phyloP scores from a whole-genome alignment of 495 filamentous ascomycete species.

The Letharia columbiana region DNA sequence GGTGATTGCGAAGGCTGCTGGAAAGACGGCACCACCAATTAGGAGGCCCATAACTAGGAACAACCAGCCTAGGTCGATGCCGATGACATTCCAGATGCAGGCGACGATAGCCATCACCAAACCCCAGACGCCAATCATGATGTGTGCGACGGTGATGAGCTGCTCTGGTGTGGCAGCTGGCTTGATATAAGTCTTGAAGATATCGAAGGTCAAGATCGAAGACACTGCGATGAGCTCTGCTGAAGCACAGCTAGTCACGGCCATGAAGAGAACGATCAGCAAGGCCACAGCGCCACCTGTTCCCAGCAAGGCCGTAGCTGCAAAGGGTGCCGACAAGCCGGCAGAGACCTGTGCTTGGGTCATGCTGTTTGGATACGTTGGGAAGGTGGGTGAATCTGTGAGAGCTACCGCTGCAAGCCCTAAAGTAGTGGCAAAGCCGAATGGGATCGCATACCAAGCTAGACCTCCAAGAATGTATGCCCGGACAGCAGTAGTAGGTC shows the following conservation, averaged over 20 bases:
- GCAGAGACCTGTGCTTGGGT: slow-evolving; percentile 36
- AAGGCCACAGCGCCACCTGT: slow-evolving; percentile 41
- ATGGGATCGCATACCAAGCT: slow-evolving; percentile 45
- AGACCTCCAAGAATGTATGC: slow-evolving; percentile 45
- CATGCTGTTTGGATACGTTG: slow-evolving; percentile 46
- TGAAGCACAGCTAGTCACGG: slow-evolving; percentile 41
- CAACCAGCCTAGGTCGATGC: slow-evolving; percentile 40
- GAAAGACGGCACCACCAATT: slow-evolving; percentile 42
- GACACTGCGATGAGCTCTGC: slow-evolving; percentile 48
- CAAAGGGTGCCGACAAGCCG: slow-evolving; percentile 39
- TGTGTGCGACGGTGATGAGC: slow-evolving; percentile 42
- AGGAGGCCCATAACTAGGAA: slow-evolving; percentile 39
- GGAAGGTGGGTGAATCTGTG: slow-evolving; percentile 38
- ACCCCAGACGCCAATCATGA: slow-evolving; percentile 39
- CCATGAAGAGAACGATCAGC: slow-evolving; percentile 46
- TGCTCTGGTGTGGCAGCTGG: slow-evolving; percentile 35
- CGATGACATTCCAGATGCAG: slow-evolving; percentile 37
- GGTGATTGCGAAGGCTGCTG: slow-evolving; percentile 42
- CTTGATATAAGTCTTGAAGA: slow-evolving; percentile 48
- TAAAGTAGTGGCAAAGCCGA: slow-evolving; percentile 41
- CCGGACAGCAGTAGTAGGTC: slow-evolving; percentile 37
- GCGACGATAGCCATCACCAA: slow-evolving; percentile 40
- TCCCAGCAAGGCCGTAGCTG: slow-evolving; percentile 41
- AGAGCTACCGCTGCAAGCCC: slow-evolving; percentile 43
- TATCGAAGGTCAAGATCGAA: slow-evolving; percentile 46